Base-by-base conservation (phyloP, 441 rosid species). In the Melianthus villosus region DNA sequence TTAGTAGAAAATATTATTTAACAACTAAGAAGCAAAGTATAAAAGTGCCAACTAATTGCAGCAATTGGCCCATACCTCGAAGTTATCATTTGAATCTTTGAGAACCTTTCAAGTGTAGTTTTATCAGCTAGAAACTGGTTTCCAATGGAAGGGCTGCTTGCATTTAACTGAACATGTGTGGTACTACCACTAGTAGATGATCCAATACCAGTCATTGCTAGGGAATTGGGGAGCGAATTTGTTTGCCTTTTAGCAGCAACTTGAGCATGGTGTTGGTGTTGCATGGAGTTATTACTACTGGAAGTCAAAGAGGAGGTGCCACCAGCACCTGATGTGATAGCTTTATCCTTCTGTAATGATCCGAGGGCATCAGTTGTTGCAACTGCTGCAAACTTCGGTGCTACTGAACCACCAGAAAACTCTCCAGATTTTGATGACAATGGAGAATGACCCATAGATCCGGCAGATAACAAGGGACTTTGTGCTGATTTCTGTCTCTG, bases 351-450 rank as follows among this genome's bases (percentile, higher is more conserved):
- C 42, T 71, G 87, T 13, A 77, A 61, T 42, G 82, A 50, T 15
- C 77, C 82, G 61, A 64, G 50, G 12, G 68, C 51, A 35, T 61
- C 35, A 50, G 48, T 54, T 22, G 61, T 62, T 48, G 86, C 64
- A 51, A 57, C 67, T 32, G 69, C 78, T 53, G 86, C 96, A 58
- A 74, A 77, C 59, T 80, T 82, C 44, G 62, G 67, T 37, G 86
- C 96, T 15, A 71, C 72, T 17, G 99, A 85, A 50, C 94, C 81
- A 58, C 74, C 75, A 25, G 99, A 91, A 56, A 85, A 80, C 51
- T 91, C 96, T 37, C 96, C 99, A 48, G 99, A 85, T 68, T 74
- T 91, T 42, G 99, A 80, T 34, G 99, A 82, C 43, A 77, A 63
- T 29, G 96, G 96, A 38, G 99, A 85, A 32, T 85, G 96, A 50